A percentile compares a stretch with the other conserved stretches of the same genome.
These are phyloP conservation scores for Diaporthe citri DNA, from an alignment of 2,329 filamentous ascomycete species.

Conservation along the genomic window DNA sequence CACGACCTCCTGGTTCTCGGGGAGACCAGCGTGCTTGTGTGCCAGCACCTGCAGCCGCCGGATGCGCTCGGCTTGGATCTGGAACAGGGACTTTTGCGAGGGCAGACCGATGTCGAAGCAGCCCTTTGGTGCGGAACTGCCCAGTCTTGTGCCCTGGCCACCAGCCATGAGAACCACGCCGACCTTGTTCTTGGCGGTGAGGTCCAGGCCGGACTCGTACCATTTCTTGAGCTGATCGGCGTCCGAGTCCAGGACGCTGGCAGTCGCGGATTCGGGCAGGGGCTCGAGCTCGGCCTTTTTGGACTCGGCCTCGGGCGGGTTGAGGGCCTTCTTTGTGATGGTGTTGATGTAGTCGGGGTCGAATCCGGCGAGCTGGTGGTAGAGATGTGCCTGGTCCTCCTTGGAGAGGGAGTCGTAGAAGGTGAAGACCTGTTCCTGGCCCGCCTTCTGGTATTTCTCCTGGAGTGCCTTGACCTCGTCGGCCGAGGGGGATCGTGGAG, in stretches of 20 bases:
- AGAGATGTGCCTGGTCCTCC: constrained; percentile 82
- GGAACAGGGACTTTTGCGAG: constrained; percentile 94
- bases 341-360: constrained; percentile 90
- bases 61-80: constrained; percentile 97
- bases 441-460: constrained; percentile 79
- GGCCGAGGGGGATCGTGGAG: constrained; percentile 67
- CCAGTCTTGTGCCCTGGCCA: constrained; percentile 93
- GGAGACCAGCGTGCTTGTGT: constrained; percentile 71
- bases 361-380: constrained; percentile 84
- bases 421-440: constrained; percentile 85
- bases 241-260: constrained; percentile 92
- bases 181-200: constrained; percentile 81
- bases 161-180: constrained; percentile 96
- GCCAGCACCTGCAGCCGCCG: constrained; percentile 86
- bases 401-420: constrained; percentile 86
- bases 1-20: constrained; percentile 65
- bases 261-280: constrained; percentile 86
- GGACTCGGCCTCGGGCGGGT: constrained; percentile 75
- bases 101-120: constrained; percentile 97
- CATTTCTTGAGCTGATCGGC: constrained; percentile 82
- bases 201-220: constrained; percentile 86
- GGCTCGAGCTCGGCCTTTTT: constrained; percentile 77
- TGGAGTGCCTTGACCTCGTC: constrained; percentile 77
- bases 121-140: constrained; percentile 95
- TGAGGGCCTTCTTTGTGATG: constrained; percentile 84